Percentiles rank a stretch among this genome's conserved stretches.
phyloP scores from a whole-genome alignment of 2,329 filamentous ascomycete species.

The Macrophomina phaseolina region DNA sequence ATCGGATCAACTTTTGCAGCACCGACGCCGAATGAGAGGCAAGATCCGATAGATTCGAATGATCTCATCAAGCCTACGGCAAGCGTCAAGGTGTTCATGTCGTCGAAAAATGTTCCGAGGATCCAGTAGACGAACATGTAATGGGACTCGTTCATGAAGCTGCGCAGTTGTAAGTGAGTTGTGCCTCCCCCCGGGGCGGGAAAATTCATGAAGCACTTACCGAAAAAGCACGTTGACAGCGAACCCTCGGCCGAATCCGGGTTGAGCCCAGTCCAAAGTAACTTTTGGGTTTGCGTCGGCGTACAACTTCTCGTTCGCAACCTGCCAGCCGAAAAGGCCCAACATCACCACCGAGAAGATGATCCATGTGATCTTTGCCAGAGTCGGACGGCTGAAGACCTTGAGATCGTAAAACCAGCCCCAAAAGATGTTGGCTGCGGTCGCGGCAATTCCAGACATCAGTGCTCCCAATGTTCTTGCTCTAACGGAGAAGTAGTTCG shows the following conservation, averaged over 20 bases:
- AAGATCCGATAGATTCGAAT: slow-evolving; percentile 57
- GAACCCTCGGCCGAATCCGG: slow-evolving; percentile 55
- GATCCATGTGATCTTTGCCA: slow-evolving; percentile 41
- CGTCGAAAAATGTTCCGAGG: slow-evolving; percentile 58
- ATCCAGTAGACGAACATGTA: slow-evolving; percentile 44
- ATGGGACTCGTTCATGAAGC: slow-evolving; percentile 18
- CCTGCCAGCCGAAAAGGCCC: slow-evolving; percentile 55
- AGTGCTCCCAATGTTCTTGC: slow-evolving; percentile 54
- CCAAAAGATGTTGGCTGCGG: slow-evolving; percentile 55
- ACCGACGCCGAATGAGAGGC: slow-evolving; percentile 56
- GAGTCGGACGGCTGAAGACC: slow-evolving; percentile 35
- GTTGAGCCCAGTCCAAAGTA: slow-evolving; percentile 54
- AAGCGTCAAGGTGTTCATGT: slow-evolving; percentile 57
- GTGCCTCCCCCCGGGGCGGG: no score
- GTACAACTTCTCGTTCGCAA: slow-evolving; percentile 7
- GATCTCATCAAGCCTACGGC: slow-evolving; percentile 56
- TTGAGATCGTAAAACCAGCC: slow-evolving; percentile 55
- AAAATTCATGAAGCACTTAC: slow-evolving; percentile 33
- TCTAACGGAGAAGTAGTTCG: slow-evolving; percentile 59
- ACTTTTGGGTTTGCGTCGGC: background rate
- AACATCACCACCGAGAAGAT: slow-evolving; percentile 55
- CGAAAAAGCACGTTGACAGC: slow-evolving; percentile 56
- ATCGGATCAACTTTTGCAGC: slow-evolving; percentile 54
- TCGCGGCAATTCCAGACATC: slow-evolving; percentile 53
- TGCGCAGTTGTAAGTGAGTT: background rate